Evolutionary conservation across 768 basidiomycete species (phyloP), one percentile per base, ranked within the genome.

Genomic region (Multifurca ochricompacta): DNA sequence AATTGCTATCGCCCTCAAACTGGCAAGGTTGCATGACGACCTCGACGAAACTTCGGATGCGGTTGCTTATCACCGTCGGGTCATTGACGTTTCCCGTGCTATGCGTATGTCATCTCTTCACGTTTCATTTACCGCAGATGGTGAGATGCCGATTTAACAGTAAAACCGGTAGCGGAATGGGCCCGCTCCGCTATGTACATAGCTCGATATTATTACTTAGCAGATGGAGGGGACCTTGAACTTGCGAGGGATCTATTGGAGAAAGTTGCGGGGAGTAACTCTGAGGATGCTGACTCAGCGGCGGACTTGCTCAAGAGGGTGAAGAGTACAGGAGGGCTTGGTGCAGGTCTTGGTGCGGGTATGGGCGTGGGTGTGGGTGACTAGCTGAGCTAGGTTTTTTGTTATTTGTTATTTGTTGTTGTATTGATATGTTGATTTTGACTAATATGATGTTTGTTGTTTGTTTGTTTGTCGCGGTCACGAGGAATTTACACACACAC

Each of bases 111-210:
- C 53, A 53, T 30, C 46, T 48, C 57, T 32, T 64, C 31, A 34
- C 27, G n/a, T 40, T 31, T 21, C 31, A 60, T 31, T 30, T n/a
- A 35, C 48, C 40, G 18, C 25, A 11, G 31, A 40, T 42, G 9
- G 49, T 11, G 10, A n/a, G n/a, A 56, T 66, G 56, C 59, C 46
- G 65, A 28, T 56, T 58, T 56, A 39, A 59, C 67, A 82, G 86
- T 75, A 37, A 83, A 83, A 34, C 80, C 83, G 2, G 75, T 89
- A 36, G 77, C 79, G 58, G 90, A 93, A 62, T 87, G 86, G 66
- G 82, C 90, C 25, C 85, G 81, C 66, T 93, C 90, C n/a, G 80
- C 83, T 60, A 67, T 97, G 45, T 85, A 83, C 60, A 83, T 94
- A 31, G 92, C 92, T 14, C 83, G 87, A 53, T 82, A 87, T 63